Evolutionary conservation across 768 basidiomycete genomes (phyloP).

Genomic region (Hygrocybe punicea): DNA sequence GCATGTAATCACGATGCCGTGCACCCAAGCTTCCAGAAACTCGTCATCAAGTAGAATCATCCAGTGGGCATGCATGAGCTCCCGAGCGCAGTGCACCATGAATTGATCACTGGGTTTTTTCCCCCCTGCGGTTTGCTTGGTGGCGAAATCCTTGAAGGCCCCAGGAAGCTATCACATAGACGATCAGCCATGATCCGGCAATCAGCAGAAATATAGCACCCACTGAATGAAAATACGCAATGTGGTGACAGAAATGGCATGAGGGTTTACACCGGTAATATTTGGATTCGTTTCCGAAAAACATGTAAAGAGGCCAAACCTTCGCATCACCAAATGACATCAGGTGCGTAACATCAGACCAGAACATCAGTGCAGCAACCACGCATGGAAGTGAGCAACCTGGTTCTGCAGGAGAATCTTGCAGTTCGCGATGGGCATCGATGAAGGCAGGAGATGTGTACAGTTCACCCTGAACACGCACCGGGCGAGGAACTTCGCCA

Average conservation of each 20-base stretch:
- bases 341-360: constrained; percentile 36
- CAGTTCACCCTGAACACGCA: background rate
- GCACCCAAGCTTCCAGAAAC: constrained; percentile 23
- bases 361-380: background rate
- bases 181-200: background rate
- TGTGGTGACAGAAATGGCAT: constrained; percentile 32
- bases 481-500: background rate
- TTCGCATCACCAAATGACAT: constrained; percentile 32
- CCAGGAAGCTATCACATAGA: constrained; percentile 26
- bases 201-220: background rate
- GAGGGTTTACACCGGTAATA: constrained; percentile 30
- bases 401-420: background rate
- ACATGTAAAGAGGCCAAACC: constrained; percentile 42
- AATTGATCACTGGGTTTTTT: constrained; percentile 12
- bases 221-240: constrained; percentile 41
- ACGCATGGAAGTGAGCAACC: background rate
- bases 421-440: constrained; percentile 8
- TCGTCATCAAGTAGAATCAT: constrained; percentile 7
- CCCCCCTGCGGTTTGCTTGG: constrained; percentile 2
- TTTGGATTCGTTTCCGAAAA: constrained; percentile 39
- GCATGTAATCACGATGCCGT: constrained; percentile 30
- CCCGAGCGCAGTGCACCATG: constrained; percentile 29
- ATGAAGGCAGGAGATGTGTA: background rate
- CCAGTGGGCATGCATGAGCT: constrained; percentile 32
- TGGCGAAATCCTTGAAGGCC: constrained; percentile 22